A percentile compares a stretch with the other conserved stretches of the same genome.
phyloP scores from a whole-genome alignment of 2,329 filamentous ascomycete genomes.

The Cladosporium cucumerinum region DNA sequence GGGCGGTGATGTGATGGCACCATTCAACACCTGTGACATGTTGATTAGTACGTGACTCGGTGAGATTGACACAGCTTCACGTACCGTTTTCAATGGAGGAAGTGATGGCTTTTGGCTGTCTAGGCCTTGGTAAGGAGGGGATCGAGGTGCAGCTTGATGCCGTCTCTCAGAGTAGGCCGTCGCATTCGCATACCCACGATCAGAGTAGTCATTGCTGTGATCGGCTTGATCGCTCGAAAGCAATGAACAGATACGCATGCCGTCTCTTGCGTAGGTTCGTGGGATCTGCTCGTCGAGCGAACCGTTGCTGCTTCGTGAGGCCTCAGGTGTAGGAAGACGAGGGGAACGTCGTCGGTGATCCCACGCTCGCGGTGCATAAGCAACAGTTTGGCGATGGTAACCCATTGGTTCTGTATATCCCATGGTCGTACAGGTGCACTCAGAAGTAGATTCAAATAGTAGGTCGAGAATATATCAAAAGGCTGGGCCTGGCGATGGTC shows the following conservation, averaged over 20 bases:
- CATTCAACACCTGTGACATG: background rate
- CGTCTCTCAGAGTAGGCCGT: slow-evolving; percentile 19
- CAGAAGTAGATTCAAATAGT: background rate
- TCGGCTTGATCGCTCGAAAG: slow-evolving; percentile 6
- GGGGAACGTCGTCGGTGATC: slow-evolving; percentile 16
- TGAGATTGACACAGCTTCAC: slow-evolving; percentile 25
- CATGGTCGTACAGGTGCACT: background rate
- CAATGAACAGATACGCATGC: slow-evolving; percentile 13
- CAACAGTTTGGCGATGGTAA: slow-evolving; percentile 5
- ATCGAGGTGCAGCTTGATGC: slow-evolving; percentile 25
- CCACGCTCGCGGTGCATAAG: slow-evolving; percentile 1
- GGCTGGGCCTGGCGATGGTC: background rate
- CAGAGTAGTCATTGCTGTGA: background rate
- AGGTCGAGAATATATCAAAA: background rate
- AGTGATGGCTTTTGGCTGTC: slow-evolving; percentile 32
- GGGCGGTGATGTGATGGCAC: slow-evolving; percentile 15
- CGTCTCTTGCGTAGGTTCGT: slow-evolving; percentile 15
- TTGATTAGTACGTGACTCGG: background rate
- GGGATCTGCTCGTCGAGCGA: slow-evolving; percentile 22
- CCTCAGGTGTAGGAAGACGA: slow-evolving; percentile 32
- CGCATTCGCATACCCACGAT: background rate
- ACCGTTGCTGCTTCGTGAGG: slow-evolving; percentile 30
- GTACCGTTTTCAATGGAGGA: slow-evolving; percentile 35
- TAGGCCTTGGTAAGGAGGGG: slow-evolving; percentile 29
- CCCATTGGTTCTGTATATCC: slow-evolving; percentile 15